Conservation (phyloP, 805 yeast species). For the Candida silvicultrix region DNA sequence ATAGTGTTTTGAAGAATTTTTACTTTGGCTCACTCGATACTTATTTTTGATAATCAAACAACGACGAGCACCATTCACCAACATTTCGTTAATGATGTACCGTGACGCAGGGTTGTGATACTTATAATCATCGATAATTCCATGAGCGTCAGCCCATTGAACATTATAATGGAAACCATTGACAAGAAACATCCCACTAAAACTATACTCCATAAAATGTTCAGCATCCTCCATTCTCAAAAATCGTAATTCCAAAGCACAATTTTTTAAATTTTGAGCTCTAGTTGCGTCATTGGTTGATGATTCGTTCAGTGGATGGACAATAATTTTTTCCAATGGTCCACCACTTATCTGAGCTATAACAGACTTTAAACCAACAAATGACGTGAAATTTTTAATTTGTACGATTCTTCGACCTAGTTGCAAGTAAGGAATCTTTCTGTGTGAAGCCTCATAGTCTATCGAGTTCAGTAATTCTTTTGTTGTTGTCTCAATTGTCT, state of each 20-base stretch:
- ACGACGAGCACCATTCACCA: slow-evolving; percentile 44
- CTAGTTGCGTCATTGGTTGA: not conserved
- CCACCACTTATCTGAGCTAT: slow-evolving; percentile 62
- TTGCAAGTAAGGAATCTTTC: not conserved
- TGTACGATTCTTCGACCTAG: slow-evolving; percentile 26
- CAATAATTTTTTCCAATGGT: slow-evolving; percentile 30
- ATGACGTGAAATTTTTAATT: slow-evolving; percentile 32
- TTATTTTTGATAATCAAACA: slow-evolving; percentile 42
- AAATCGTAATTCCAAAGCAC: slow-evolving; percentile 42
- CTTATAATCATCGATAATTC: too few species aligned
- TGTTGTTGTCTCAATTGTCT: too few species aligned
- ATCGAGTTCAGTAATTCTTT: too few species aligned
- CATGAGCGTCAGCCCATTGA: too few species aligned
- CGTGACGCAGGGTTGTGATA: slow-evolving; percentile 3
- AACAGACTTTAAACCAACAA: slow-evolving; percentile 42
- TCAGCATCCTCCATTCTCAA: slow-evolving; percentile 46
- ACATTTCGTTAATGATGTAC: slow-evolving; percentile 25
- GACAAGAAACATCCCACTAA: slow-evolving; percentile 47
- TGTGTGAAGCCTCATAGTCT: too few species aligned
- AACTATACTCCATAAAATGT: slow-evolving; percentile 44
- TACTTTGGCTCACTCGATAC: slow-evolving; percentile 18
- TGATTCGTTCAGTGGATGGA: not conserved
- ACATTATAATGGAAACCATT: slow-evolving; percentile 44
- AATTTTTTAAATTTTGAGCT: slow-evolving; percentile 18
- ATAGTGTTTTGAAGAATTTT: slow-evolving; percentile 19